Conservation (phyloP, 352 stramenopile genomes). For the Hyaloperonospora brassicae region DNA sequence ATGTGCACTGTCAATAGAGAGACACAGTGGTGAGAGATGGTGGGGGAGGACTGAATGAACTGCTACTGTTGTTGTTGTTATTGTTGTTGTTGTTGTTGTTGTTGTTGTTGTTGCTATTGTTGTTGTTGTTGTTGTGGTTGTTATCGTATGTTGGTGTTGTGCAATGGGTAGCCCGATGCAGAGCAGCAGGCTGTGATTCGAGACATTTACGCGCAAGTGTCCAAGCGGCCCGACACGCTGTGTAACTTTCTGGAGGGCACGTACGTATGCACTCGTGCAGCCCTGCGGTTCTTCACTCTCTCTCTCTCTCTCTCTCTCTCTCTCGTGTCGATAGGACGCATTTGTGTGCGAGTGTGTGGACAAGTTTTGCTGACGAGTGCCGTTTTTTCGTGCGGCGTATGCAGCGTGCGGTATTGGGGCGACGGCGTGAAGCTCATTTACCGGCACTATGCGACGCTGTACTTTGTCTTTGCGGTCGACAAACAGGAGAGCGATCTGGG, state of each 20-base stretch:
- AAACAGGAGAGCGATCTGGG: conserved; percentile 97
- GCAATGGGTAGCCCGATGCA: conserved; percentile 77
- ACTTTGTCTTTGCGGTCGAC: conserved; percentile 99
- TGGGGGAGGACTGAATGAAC: too few relatives aligned
- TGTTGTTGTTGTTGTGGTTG: background rate
- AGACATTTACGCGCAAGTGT: conserved; percentile 98
- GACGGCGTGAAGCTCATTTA: conserved; percentile 99
- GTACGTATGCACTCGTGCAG: conserved; percentile 31
- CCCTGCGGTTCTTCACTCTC: background rate
- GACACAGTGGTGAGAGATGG: too few relatives aligned
- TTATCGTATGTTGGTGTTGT: background rate
- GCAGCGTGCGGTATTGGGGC: conserved; percentile 88
- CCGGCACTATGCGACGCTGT: conserved; percentile 98
- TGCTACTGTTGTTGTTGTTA: too few relatives aligned
- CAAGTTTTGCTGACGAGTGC: conserved; percentile 1
- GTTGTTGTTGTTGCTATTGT: too few relatives aligned
- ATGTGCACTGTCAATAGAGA: background rate
- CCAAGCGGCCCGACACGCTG: conserved; percentile 94
- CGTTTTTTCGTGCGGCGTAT: background rate
- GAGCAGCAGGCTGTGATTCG: conserved; percentile 96
- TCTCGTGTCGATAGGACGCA: too few relatives aligned
- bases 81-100: too few relatives aligned
- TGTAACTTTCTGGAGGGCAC: conserved; percentile 99
- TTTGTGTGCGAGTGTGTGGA: background rate
- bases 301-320: background rate